These are phyloP conservation scores for Macrotyloma uniflorum DNA, from an alignment of 306 rosid genomes.

Conservation along the genomic window DNA sequence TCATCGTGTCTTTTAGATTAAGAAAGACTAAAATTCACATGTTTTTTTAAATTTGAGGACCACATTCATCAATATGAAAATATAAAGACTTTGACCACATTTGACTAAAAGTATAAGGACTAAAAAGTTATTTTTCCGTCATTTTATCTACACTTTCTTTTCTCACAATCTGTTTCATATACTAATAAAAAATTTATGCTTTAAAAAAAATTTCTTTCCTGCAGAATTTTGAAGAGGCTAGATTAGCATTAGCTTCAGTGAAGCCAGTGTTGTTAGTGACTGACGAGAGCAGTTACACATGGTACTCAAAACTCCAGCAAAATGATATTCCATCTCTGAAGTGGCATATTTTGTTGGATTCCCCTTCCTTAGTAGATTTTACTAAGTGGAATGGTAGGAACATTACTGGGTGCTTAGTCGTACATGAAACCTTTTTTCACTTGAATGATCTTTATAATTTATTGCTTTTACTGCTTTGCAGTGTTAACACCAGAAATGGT, in stretches of 20 bases:
- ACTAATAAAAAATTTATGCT: conserved; percentile 10
- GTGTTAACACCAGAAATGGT: conserved; percentile 60
- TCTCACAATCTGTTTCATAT: background rate
- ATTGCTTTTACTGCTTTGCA: conserved; percentile 38
- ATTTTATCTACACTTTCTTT: background rate
- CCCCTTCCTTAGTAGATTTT: conserved; percentile 45
- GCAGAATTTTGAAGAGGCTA: conserved; percentile 79
- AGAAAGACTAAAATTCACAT: too few species aligned
- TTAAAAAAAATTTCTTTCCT: conserved; percentile 11
- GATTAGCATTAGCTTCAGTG: conserved; percentile 63
- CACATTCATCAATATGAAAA: background rate
- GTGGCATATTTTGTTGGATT: conserved; percentile 68
- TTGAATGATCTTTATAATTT: conserved; percentile 21
- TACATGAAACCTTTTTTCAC: background rate
- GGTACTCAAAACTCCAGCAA: conserved; percentile 61
- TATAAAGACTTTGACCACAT: background rate
- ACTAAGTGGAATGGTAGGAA: conserved; percentile 51
- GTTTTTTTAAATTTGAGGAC: too few species aligned
- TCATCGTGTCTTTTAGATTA: too few species aligned
- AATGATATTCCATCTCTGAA: conserved; percentile 60
- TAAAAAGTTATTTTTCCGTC: background rate
- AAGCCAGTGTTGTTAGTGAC: conserved; percentile 73
- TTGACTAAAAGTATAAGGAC: background rate
- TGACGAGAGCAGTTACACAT: conserved; percentile 63
- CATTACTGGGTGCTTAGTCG: conserved; percentile 9